A percentile compares a stretch with the other conserved stretches of the same genome.
Conservation (phyloP, 2,329 filamentous ascomycete species). For the Juglanconis juglandina region DNA sequence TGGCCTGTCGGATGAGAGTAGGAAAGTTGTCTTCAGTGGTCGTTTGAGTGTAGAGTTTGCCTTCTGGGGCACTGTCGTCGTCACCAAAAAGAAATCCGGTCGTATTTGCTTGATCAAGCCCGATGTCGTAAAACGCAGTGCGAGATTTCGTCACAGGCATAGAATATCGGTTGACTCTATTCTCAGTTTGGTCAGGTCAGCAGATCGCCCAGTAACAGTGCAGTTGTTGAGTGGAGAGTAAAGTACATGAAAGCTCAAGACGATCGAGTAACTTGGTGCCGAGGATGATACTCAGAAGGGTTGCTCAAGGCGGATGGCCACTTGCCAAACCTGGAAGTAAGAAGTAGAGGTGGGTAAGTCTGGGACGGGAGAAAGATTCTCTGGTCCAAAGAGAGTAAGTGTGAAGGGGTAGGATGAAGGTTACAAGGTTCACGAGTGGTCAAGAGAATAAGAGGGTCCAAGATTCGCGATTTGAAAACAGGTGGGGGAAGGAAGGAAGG, state of each 20-base stretch:
- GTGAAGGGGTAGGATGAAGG: background rate
- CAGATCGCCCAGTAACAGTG: background rate
- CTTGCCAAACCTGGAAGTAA: background rate
- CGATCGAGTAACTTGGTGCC: background rate
- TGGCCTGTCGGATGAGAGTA: constrained; percentile 66
- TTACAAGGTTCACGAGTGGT: background rate
- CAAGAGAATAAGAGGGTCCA: background rate
- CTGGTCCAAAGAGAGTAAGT: background rate
- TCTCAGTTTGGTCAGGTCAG: constrained; percentile 5
- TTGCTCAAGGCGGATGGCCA: background rate
- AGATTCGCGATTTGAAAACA: background rate
- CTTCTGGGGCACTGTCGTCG: constrained; percentile 63
- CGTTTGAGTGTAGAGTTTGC: constrained; percentile 67
- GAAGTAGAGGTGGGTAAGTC: background rate
- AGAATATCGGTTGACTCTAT: constrained; percentile 82
- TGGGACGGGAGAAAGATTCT: background rate
- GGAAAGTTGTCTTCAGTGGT: constrained; percentile 83
- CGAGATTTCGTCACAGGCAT: constrained; percentile 80
- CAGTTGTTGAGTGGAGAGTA: background rate
- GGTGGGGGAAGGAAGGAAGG: constrained; percentile 3
- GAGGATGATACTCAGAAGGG: background rate
- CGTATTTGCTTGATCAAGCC: constrained; percentile 79
- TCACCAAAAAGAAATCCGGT: constrained; percentile 83
- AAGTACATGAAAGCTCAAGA: background rate
- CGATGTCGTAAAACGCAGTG: constrained; percentile 63